Percentiles rank a stretch among this genome's conserved stretches.
Conservation (phyloP, 768 basidiomycete species). For the Leccinum aurantiacum region DNA sequence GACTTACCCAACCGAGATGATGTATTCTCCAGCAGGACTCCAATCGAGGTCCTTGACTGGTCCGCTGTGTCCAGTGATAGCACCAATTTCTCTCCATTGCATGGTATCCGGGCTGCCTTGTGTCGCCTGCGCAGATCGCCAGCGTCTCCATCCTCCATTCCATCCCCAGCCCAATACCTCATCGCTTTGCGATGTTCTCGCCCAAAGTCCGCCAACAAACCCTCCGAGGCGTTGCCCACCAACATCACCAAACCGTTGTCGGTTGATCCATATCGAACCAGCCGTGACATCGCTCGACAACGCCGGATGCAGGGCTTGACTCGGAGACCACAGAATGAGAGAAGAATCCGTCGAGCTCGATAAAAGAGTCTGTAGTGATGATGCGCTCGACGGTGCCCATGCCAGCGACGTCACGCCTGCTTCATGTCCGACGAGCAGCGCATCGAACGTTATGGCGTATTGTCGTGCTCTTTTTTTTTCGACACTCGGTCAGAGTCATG, state of each 20-base stretch:
- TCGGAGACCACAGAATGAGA: conserved; percentile 90
- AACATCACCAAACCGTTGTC: conserved; percentile 90
- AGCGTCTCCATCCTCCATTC: conserved; percentile 92
- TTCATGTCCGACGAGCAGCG: conserved; percentile 95
- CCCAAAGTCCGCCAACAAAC: conserved; percentile 91
- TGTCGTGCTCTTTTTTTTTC: conserved; percentile 40
- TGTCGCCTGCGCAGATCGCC: conserved; percentile 47
- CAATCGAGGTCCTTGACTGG: conserved; percentile 80
- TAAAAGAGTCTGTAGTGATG: conserved; percentile 56
- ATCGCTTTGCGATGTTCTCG: conserved; percentile 40
- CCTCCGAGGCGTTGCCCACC: conserved; percentile 90
- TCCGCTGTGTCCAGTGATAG: conserved; percentile 82
- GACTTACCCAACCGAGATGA: conserved; percentile 80
- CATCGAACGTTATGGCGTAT: conserved; percentile 88
- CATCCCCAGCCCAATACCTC: conserved; percentile 88
- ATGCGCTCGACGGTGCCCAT: conserved; percentile 58
- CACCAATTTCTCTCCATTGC: conserved; percentile 75
- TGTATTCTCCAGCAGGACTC: conserved; percentile 84
- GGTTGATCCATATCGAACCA: conserved; percentile 81
- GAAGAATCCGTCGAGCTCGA: conserved; percentile 96
- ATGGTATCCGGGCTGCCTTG: conserved; percentile 34
- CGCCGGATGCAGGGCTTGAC: conserved; percentile 41
- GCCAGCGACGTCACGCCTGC: conserved; percentile 85
- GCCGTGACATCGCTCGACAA: conserved; percentile 40
- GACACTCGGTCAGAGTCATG: conserved; percentile 6